Base-by-base conservation (phyloP, 2,329 filamentous ascomycete genomes). In the Colletotrichum camelliae region DNA sequence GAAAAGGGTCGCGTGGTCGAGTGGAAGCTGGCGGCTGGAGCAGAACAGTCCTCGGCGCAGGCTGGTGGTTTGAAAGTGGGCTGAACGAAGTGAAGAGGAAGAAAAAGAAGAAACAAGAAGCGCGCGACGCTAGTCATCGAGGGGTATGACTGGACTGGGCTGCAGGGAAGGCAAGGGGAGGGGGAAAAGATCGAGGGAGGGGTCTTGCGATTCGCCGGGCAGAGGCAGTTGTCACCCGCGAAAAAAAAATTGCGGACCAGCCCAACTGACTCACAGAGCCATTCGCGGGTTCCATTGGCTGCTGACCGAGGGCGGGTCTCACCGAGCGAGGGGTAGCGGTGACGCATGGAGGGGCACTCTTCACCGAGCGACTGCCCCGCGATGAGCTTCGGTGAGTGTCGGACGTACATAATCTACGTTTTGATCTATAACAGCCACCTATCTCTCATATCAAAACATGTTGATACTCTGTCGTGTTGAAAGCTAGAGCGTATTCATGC, bases 41-140 rank as follows among this genome's bases (percentile, higher is more conserved):
- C 33, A 27, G 62, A 64, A 48, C 70, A 39, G 39, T 64, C 70
- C 73, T 76, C 64, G 70, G 33, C 74, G 70, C 64, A 76, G 48
- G 43, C 62, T 35, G 8, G 58, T 7, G 37, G 64, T 31, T 27
- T 74, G 65, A 73, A 73, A 43, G 64, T 57, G 16, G 39, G 43
- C 57, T 33, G 57, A 21, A 60, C 70, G 74, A 74, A 76, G 64
- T 69, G 69, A 72, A 75, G 62, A 55, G 43, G 43, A 48, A 67
- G 69, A 58, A 64, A 70, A 61, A 58, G 64, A 72, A 62, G 57
- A 48, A 75, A 73, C 27, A 76, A 24, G 58, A 69, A 69, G 64
- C 74, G 74, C 70, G 65, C 64, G 43, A 76, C 74, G 65, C 74
- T 76, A 68, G 74, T 76, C 74, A 76, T 76, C 65, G 72, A 75